Evolutionary conservation across 106 monocot genomes (phyloP), one percentile per base, ranked within the genome.

Genomic region (Allium sativum): DNA sequence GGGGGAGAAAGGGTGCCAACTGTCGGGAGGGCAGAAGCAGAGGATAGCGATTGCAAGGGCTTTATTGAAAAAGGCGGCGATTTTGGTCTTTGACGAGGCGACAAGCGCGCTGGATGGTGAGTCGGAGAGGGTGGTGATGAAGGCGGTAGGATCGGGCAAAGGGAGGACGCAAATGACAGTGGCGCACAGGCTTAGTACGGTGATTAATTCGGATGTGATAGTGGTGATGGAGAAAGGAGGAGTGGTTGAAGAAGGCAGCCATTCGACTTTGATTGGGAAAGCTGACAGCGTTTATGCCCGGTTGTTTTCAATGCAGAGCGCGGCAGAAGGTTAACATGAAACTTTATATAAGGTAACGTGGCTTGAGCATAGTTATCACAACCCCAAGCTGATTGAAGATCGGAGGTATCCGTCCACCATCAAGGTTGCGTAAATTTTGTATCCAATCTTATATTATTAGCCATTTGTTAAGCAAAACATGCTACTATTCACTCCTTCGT

Each of bases 1-100:
- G n/a, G 80, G 80, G 6, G 76, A 76, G 40, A 81, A 72, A 54
- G 80, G 80, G 17, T 72, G 72, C 72, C 76, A 81, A 42, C 50
- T 80, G 41, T 75, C 75, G 13, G 74, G 71, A 19, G 74, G 74
- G 31, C 79, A 80, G 41, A 80, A 75, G 62, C 80, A 80, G 51
- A 21, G 80, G 64, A 72, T 80, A 57, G 75, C 71, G n/a, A 80
- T 81, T 18, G 81, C 81, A 55, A 68, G 76, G 46, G 57, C 69
- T 31, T 20, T 77, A 40, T 48, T 81, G 18, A 81, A 81, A 52
- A 69, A 50, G 44, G 65, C 76, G 3, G 51, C 44, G 21, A 58
- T 81, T 58, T 45, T 73, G 31, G 65, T 81, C 7, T 54, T 81
- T 18, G 81, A 77, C 66, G 76, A 81, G 65, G 75, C 80, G 21